A percentile compares a stretch with the other conserved stretches of the same genome.
Evolutionary conservation across 495 filamentous ascomycete species (phyloP).

Genomic region (Xanthoparmelia taractica): DNA sequence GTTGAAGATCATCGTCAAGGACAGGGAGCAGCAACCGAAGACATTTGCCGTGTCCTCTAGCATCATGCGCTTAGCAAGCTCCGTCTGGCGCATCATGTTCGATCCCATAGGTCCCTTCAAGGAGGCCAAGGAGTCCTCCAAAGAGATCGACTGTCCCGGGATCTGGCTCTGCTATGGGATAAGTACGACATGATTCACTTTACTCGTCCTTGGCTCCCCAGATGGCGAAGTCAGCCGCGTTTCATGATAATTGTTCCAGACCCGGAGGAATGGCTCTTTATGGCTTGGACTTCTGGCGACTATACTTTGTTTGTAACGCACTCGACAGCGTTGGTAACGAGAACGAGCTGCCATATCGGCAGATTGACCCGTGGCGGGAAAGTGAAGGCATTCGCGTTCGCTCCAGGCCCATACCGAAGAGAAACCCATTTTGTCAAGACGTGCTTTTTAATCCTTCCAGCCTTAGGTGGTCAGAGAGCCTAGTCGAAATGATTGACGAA

Average conservation of each 20-base stretch:
- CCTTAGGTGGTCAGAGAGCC: too few species aligned
- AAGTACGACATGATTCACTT: conserved; percentile 10
- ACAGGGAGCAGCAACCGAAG: neutral
- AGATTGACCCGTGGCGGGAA: neutral
- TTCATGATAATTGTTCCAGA: neutral
- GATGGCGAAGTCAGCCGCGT: neutral
- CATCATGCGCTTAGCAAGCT: conserved; percentile 8
- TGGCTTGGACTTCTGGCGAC: conserved; percentile 16
- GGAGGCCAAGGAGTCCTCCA: neutral
- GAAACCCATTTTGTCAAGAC: neutral
- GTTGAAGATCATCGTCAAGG: neutral
- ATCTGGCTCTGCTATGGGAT: neutral
- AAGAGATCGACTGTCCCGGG: neutral
- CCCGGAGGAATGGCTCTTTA: neutral
- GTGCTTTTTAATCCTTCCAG: too few species aligned
- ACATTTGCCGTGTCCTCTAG: neutral
- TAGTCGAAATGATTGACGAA: too few species aligned
- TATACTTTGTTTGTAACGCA: neutral
- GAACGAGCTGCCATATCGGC: neutral
- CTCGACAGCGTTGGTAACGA: neutral
- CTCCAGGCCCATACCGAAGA: neutral
- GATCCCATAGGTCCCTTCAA: conserved; percentile 2
- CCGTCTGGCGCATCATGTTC: conserved; percentile 10
- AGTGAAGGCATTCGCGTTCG: neutral
- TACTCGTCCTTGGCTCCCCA: neutral